phyloP scores from a whole-genome alignment of 2,329 filamentous ascomycete species.

The Talaromyces verruculosus region DNA sequence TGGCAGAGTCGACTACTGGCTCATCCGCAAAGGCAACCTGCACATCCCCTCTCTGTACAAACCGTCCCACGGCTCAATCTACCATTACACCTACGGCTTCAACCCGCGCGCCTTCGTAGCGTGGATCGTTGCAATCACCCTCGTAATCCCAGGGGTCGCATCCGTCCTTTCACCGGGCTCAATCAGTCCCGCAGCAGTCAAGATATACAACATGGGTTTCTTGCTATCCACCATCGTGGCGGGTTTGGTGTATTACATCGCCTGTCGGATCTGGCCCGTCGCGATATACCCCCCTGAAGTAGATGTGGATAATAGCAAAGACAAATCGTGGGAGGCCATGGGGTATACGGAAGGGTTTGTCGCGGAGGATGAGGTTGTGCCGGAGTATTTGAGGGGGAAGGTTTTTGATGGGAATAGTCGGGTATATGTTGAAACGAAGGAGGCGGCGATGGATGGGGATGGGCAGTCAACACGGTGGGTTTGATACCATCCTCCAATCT shows the following conservation, averaged over 20 bases:
- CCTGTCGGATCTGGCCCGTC: conserved; percentile 13
- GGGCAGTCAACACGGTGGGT: neutral
- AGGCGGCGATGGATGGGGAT: neutral
- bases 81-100: conserved; percentile 14
- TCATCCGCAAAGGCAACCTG: conserved; percentile 17
- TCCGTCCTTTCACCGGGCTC: neutral
- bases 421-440: neutral
- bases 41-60: conserved; percentile 17
- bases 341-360: conserved; percentile 15
- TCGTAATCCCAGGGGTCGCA: conserved; percentile 14
- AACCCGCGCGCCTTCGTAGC: conserved; percentile 13
- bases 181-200: conserved; percentile 5
- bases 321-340: conserved; percentile 18
- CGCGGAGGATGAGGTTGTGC: conserved; percentile 17
- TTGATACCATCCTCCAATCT: neutral
- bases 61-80: neutral
- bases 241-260: conserved; percentile 8
- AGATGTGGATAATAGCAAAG: neutral
- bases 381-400: conserved; percentile 13
- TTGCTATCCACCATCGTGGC: conserved; percentile 6
- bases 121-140: conserved; percentile 7
- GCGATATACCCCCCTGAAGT: conserved; percentile 6
- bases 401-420: neutral
- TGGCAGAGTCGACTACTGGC: conserved; percentile 15
- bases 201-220: conserved; percentile 19